phyloP scores from a whole-genome alignment of 2,329 filamentous ascomycete species.

The Alternaria sp. region DNA sequence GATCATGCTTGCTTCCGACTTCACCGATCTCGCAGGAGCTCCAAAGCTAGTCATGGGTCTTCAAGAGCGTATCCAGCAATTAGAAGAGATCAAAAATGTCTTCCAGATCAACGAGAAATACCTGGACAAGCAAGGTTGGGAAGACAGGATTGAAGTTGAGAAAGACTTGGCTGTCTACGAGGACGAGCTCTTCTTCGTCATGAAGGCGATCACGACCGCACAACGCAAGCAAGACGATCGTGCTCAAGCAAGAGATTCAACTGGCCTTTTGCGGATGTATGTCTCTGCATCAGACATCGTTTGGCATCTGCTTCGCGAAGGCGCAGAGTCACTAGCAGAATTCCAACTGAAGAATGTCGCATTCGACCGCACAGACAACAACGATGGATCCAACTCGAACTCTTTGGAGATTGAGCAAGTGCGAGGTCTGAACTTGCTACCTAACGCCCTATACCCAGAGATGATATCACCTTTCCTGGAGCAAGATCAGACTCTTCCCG shows the following conservation, averaged over 20 bases:
- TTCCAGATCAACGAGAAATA: constrained; percentile 92
- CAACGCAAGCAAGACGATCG: constrained; percentile 81
- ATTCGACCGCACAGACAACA: constrained; percentile 95
- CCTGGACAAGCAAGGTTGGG: constrained; percentile 88
- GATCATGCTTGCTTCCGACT: constrained; percentile 98
- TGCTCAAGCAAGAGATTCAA: constrained; percentile 68
- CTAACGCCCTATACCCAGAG: constrained; percentile 90
- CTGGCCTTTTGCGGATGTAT: constrained; percentile 85
- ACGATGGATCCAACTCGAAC: constrained; percentile 95
- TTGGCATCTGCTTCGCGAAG: constrained; percentile 92
- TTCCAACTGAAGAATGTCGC: constrained; percentile 89
- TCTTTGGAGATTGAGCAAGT: constrained; percentile 86
- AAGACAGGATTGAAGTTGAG: constrained; percentile 87
- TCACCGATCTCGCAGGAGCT: constrained; percentile 92
- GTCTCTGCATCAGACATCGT: constrained; percentile 95
- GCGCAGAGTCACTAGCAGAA: constrained; percentile 86
- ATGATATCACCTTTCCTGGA: constrained; percentile 93
- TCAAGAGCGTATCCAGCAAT: constrained; percentile 88
- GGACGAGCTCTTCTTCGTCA: constrained; percentile 98
- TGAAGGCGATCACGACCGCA: constrained; percentile 98
- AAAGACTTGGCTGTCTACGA: constrained; percentile 87
- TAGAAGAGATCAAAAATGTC: constrained; percentile 95
- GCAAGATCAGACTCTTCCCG: constrained; percentile 59
- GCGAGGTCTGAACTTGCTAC: constrained; percentile 85
- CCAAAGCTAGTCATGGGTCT: constrained; percentile 91